Conservation (phyloP, 2,329 filamentous ascomycete genomes). For the Monosporascus cannonballus region DNA sequence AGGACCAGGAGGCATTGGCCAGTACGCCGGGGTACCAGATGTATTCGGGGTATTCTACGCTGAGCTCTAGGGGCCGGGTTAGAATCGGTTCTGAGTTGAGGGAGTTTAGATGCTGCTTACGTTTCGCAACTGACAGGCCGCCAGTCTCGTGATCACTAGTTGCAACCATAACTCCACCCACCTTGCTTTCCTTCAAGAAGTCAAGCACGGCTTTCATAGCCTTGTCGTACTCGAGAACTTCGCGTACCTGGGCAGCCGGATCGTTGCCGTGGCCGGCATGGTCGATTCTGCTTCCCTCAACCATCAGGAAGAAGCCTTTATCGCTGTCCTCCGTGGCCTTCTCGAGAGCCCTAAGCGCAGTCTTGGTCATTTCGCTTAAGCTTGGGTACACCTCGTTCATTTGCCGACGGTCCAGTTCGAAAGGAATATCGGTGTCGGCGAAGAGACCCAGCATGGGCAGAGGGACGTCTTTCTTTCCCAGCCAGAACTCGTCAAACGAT, state of each 20-base stretch:
- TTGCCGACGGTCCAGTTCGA: slow-evolving; percentile 82
- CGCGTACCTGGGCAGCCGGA: slow-evolving; percentile 76
- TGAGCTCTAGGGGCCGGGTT: slow-evolving; percentile 36
- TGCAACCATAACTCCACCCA: slow-evolving; percentile 73
- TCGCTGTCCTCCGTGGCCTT: slow-evolving; percentile 78
- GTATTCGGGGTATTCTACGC: slow-evolving; percentile 49
- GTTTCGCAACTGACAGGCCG: slow-evolving; percentile 75
- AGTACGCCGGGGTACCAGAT: slow-evolving; percentile 80
- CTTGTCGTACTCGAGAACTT: slow-evolving; percentile 92
- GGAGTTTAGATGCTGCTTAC: slow-evolving; percentile 35
- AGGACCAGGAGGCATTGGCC: slow-evolving; percentile 68
- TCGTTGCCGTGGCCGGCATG: slow-evolving; percentile 88
- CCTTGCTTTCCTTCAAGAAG: slow-evolving; percentile 69
- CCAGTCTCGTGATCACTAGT: slow-evolving; percentile 98
- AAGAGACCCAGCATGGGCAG: slow-evolving; percentile 84
- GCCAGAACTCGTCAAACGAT: slow-evolving; percentile 68
- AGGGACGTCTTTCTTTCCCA: slow-evolving; percentile 57
- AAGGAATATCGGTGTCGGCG: slow-evolving; percentile 77
- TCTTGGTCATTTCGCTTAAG: slow-evolving; percentile 82
- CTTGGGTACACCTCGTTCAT: slow-evolving; percentile 79
- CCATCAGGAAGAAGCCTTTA: slow-evolving; percentile 97
- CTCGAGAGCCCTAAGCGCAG: slow-evolving; percentile 72
- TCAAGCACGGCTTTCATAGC: slow-evolving; percentile 78
- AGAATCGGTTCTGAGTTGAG: slow-evolving; percentile 34
- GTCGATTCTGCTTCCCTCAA: slow-evolving; percentile 93